phyloP scores from a whole-genome alignment of 129 eudicot species.

The Centella asiatica region DNA sequence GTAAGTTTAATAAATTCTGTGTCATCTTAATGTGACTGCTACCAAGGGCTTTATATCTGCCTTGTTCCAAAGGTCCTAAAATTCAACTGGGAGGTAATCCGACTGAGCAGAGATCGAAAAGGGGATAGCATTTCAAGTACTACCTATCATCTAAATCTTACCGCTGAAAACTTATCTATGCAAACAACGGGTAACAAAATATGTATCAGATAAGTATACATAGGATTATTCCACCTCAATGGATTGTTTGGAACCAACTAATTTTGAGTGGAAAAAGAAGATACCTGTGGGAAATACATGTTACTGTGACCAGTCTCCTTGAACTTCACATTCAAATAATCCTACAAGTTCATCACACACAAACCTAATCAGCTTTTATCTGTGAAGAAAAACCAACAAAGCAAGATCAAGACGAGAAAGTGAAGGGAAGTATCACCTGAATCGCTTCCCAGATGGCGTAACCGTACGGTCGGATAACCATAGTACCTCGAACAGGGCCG shows the following conservation, averaged over 20 bases:
- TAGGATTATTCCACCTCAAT: no score
- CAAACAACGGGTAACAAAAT: no score
- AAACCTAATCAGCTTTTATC: not conserved
- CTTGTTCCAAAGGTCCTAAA: no score
- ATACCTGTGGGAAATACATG: constrained; percentile 97
- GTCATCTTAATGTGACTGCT: no score
- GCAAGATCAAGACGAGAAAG: not conserved
- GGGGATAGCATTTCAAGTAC: no score
- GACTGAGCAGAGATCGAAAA: no score
- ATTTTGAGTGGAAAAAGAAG: not conserved
- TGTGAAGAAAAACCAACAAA: not conserved
- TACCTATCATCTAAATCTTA: no score
- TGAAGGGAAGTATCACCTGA: constrained; percentile 38
- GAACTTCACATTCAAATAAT: constrained; percentile 48
- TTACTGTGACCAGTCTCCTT: constrained; percentile 73
- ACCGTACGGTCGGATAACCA: constrained; percentile 98
- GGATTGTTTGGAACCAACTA: not conserved
- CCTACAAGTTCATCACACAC: constrained; percentile 38
- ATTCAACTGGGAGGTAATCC: no score
- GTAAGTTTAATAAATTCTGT: no score
- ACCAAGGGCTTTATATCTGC: no score
- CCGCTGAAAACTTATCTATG: no score
- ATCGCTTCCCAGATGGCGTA: constrained; percentile 99
- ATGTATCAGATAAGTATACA: no score
- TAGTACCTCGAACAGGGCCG: constrained; percentile 98